Percentiles rank a stretch among this genome's conserved stretches.
phyloP scores from a whole-genome alignment of 176 grass and related monocot species.

The Otatea glauca region DNA sequence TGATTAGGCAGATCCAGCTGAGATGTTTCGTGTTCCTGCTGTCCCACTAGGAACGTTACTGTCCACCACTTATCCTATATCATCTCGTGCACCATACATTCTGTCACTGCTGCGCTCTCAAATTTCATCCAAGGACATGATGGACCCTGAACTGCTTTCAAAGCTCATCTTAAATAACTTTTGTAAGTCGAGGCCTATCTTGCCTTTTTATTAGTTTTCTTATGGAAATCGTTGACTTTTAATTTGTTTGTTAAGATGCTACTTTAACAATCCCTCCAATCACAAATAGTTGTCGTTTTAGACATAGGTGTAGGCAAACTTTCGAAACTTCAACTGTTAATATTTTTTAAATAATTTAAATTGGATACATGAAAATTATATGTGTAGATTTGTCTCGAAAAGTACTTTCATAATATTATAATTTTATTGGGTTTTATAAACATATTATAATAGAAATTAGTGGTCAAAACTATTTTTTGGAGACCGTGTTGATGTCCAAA shows the following conservation, averaged over 20 bases:
- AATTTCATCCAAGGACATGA: slow-evolving; percentile 93
- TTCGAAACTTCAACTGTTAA: no score
- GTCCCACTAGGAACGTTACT: slow-evolving; percentile 77
- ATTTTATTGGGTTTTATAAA: no score
- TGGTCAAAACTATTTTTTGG: no score
- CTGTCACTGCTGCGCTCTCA: slow-evolving; percentile 81
- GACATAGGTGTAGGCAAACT: no score
- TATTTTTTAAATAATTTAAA: no score
- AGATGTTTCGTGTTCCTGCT: slow-evolving; percentile 81
- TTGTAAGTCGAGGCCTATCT: slow-evolving; percentile 64
- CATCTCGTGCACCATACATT: slow-evolving; percentile 72
- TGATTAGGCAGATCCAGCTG: slow-evolving; percentile 84
- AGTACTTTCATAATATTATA: no score
- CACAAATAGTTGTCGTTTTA: no score
- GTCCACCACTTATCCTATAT: slow-evolving; percentile 79
- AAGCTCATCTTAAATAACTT: slow-evolving; percentile 92
- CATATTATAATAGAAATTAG: no score
- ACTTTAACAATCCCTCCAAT: neutral
- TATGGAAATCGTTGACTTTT: slow-evolving; percentile 10
- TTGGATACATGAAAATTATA: no score
- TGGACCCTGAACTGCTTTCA: slow-evolving; percentile 89
- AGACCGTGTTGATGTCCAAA: no score
- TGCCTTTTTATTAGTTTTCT: slow-evolving; percentile 2
- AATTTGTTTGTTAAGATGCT: neutral
- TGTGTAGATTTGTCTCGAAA: no score